These are phyloP conservation scores for Kazachstania africana DNA, from an alignment of 805 yeast species.

Conservation along the genomic window DNA sequence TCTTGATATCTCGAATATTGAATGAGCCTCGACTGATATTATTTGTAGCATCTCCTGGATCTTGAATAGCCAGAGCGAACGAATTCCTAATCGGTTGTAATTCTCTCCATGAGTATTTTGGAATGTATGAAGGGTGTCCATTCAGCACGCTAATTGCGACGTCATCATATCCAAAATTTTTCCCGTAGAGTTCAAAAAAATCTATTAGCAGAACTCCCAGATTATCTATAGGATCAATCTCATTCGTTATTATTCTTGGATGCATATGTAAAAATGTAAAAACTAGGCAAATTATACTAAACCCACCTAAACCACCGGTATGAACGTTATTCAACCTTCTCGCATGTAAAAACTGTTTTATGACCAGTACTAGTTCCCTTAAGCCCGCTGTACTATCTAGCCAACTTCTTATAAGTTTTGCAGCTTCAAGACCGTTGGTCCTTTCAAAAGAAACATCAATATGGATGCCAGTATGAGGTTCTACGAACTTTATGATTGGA, in stretches of 20 bases:
- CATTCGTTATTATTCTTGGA: conserved; percentile 59
- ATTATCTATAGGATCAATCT: conserved; percentile 59
- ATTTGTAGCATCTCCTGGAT: conserved; percentile 75
- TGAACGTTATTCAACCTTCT: conserved; percentile 77
- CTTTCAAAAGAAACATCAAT: conserved; percentile 88
- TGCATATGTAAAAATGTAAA: conserved; percentile 69
- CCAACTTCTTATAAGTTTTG: conserved; percentile 69
- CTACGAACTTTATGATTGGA: conserved; percentile 87
- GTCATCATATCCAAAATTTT: conserved; percentile 73
- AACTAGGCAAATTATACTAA: conserved; percentile 78
- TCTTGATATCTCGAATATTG: conserved; percentile 65
- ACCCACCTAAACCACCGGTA: conserved; percentile 92
- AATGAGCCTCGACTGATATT: conserved; percentile 80
- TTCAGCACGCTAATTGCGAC: conserved; percentile 54
- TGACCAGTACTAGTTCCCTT: conserved; percentile 66
- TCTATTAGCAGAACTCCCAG: conserved; percentile 80
- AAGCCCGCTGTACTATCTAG: conserved; percentile 60
- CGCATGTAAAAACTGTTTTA: conserved; percentile 75
- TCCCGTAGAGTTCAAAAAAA: conserved; percentile 85
- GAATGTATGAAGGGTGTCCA: conserved; percentile 47
- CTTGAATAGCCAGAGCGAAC: conserved; percentile 68
- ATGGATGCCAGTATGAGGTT: conserved; percentile 54
- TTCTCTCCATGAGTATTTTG: conserved; percentile 42
- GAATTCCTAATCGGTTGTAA: conserved; percentile 40
- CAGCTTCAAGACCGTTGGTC: conserved; percentile 72